Evolutionary conservation across 1,284 basidiomycete genomes (phyloP).

Genomic region (Ganoderma lucidum): DNA sequence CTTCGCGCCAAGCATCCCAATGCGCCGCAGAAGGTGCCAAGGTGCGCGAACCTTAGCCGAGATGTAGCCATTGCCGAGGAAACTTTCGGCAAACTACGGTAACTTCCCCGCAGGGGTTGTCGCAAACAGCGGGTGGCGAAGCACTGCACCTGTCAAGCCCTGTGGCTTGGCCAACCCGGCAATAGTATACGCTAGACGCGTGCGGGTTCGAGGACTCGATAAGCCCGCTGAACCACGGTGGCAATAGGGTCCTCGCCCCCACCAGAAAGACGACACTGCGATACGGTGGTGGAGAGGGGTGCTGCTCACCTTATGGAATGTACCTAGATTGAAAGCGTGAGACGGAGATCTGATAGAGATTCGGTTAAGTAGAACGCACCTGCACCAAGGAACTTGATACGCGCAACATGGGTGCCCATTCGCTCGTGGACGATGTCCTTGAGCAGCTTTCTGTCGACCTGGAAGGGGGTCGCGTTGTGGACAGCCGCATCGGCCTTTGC

Average conservation of each 20-base stretch:
- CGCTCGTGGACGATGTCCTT: constrained; percentile 80
- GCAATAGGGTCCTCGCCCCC: neutral
- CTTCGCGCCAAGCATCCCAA: constrained; percentile 7
- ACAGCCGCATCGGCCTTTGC: constrained; percentile 63
- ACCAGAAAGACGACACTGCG: neutral
- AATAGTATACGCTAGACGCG: neutral
- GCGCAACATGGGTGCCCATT: constrained; percentile 66
- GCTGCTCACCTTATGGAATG: constrained; percentile 73
- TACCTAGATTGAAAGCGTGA: constrained; percentile 53
- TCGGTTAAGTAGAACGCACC: constrained; percentile 52
- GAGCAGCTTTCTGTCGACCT: constrained; percentile 73
- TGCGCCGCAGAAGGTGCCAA: constrained; percentile 12
- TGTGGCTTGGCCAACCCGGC: neutral
- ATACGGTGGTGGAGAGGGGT: neutral
- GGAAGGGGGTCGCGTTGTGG: constrained; percentile 69
- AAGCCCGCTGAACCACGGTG: neutral
- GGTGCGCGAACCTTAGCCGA: constrained; percentile 10
- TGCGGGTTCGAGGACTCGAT: neutral
- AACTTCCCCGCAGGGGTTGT: constrained; percentile 10
- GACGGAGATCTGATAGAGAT: constrained; percentile 15
- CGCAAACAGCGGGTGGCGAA: neutral
- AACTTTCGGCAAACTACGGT: constrained; percentile 11
- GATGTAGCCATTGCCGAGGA: neutral
- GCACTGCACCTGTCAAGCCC: constrained; percentile 3
- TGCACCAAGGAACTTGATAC: constrained; percentile 76